These are phyloP conservation scores for Primulina tabacum DNA, from an alignment of 257 asterid species.

Conservation along the genomic window DNA sequence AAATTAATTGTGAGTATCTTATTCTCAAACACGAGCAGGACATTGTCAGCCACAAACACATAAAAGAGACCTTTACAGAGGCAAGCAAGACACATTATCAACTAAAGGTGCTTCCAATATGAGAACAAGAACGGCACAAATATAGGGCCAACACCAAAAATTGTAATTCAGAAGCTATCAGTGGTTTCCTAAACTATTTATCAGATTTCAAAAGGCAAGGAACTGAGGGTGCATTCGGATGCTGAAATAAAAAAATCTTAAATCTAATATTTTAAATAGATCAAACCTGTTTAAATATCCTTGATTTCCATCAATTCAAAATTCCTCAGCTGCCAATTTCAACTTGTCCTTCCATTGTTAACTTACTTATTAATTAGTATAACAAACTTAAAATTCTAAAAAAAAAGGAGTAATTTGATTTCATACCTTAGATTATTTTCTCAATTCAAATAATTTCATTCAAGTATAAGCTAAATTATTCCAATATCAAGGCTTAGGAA, in stretches of 20 bases:
- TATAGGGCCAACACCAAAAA: not conserved
- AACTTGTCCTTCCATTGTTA: not conserved
- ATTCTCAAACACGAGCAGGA: not conserved
- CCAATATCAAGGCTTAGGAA: not conserved
- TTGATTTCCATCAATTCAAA: too few species aligned
- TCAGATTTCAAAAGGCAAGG: not conserved
- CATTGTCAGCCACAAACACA: constrained; percentile 3
- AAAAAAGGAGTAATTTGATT: too few species aligned
- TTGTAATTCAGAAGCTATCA: not conserved
- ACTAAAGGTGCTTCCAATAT: not conserved
- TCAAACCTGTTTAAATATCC: not conserved
- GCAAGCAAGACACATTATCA: not conserved
- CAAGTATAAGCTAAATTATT: not conserved
- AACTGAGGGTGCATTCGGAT: not conserved
- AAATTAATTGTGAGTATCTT: not conserved
- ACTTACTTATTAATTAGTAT: not conserved
- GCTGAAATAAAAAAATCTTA: not conserved
- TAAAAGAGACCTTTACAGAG: not conserved
- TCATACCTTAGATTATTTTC: not conserved
- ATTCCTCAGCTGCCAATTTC: not conserved
- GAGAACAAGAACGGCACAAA: not conserved
- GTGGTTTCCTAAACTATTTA: not conserved
- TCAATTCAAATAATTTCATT: not conserved
- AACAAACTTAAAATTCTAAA: not conserved
- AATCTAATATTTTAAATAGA: too few species aligned